Percentiles rank a stretch among this genome's conserved stretches.
Evolutionary conservation across 148 eudicot species (phyloP).

Genomic region (Limonium bicolor): DNA sequence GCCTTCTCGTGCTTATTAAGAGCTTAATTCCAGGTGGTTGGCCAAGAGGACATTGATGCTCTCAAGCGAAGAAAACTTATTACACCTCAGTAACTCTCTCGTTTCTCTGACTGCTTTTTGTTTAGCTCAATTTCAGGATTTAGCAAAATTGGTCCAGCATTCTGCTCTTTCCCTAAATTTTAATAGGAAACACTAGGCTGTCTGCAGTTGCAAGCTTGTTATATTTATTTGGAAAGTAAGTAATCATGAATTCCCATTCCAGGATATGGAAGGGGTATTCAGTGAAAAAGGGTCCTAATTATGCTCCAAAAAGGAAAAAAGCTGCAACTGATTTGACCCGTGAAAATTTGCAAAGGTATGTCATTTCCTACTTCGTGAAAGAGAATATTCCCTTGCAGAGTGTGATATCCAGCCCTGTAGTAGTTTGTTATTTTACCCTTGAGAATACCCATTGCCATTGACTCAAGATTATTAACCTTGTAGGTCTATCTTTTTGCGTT

Average conservation of each 20-base stretch:
- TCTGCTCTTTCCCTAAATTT: too few relatives aligned
- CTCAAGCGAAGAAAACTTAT: slow-evolving; percentile 80
- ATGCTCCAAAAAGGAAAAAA: neutral
- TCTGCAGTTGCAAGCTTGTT: too few relatives aligned
- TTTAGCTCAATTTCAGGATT: too few relatives aligned
- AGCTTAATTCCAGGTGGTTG: slow-evolving; percentile 28
- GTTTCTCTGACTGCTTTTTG: neutral
- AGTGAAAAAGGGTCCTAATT: neutral
- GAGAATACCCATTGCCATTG: too few relatives aligned
- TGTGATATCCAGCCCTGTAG: neutral
- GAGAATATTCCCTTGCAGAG: neutral
- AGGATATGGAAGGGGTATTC: neutral
- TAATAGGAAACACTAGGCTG: too few relatives aligned
- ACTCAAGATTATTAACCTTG: too few relatives aligned
- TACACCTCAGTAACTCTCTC: slow-evolving; percentile 40
- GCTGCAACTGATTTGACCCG: neutral
- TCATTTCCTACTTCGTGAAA: neutral
- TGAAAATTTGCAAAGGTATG: neutral
- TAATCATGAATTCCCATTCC: neutral
- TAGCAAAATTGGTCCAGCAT: too few relatives aligned
- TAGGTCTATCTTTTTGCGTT: too few relatives aligned
- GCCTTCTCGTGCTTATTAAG: neutral
- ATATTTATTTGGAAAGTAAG: neutral
- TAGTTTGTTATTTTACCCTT: too few relatives aligned
- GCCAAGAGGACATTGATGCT: slow-evolving; percentile 47